A percentile compares a stretch with the other conserved stretches of the same genome.
Conservation (phyloP, 805 yeast species). For the Starmerella powellii region DNA sequence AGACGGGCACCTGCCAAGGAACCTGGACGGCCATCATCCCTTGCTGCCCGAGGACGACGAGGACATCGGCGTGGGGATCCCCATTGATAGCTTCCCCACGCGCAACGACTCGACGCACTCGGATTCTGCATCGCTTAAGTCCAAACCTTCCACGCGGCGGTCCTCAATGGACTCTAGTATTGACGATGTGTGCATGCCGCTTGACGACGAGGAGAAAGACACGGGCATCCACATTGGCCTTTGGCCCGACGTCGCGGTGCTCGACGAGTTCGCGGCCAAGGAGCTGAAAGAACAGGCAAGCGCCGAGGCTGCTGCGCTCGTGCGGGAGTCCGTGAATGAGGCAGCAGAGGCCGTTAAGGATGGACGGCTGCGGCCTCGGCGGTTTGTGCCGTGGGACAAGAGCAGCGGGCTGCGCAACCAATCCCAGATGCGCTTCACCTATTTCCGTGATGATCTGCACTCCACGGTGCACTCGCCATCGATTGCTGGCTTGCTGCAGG, state of each 20-base stretch:
- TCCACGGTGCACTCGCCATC: slow-evolving; percentile 86
- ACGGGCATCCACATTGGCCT: slow-evolving; percentile 21
- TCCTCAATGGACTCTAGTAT: slow-evolving; percentile 54
- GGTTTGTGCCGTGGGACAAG: slow-evolving; percentile 61
- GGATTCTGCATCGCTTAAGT: slow-evolving; percentile 26
- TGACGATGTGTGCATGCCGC: slow-evolving; percentile 86
- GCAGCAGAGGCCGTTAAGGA: slow-evolving; percentile 32
- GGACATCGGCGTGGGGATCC: slow-evolving; percentile 21
- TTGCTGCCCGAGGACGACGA: slow-evolving; percentile 1
- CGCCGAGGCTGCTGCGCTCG: slow-evolving; percentile 24
- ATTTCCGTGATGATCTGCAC: slow-evolving; percentile 78
- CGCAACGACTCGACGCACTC: neutral
- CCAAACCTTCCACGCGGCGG: slow-evolving; percentile 56
- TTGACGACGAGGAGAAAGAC: slow-evolving; percentile 35
- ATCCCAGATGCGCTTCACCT: slow-evolving; percentile 65
- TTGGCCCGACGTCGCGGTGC: slow-evolving; percentile 77
- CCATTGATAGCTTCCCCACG: slow-evolving; percentile 14
- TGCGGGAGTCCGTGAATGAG: slow-evolving; percentile 41
- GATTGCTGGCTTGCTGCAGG: slow-evolving; percentile 64
- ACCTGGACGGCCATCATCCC: neutral
- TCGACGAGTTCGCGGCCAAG: slow-evolving; percentile 65
- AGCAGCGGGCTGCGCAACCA: slow-evolving; percentile 14
- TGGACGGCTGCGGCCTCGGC: slow-evolving; percentile 65
- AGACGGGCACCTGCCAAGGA: slow-evolving; percentile 10
- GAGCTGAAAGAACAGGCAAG: slow-evolving; percentile 41